Conservation (phyloP, 345 rosid species). For the Firmiana major region DNA sequence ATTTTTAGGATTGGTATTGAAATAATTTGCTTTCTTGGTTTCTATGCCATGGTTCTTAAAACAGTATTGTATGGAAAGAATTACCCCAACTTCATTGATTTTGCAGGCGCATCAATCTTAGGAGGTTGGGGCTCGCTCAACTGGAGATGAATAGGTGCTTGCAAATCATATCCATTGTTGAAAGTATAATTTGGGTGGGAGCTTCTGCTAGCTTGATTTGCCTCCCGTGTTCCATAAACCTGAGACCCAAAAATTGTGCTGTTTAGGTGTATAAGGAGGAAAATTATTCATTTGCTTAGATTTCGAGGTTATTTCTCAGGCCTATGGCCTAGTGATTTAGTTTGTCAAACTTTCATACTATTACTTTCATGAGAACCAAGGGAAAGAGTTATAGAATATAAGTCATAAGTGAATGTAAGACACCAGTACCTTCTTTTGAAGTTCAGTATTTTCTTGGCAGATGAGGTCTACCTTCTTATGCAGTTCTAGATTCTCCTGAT, state of each 20-base stretch:
- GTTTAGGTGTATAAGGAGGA: not conserved
- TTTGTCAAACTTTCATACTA: not conserved
- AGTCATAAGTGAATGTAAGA: not conserved
- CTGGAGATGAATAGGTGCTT: constrained; percentile 37
- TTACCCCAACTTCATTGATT: constrained; percentile 42
- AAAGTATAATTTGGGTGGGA: constrained; percentile 21
- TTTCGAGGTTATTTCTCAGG: not conserved
- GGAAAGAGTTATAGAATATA: not conserved
- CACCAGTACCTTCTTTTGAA: constrained; percentile 50
- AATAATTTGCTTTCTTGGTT: constrained; percentile 1
- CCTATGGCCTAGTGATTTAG: not conserved
- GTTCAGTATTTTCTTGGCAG: constrained; percentile 48
- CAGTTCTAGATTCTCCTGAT: constrained; percentile 57
- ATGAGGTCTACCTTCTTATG: constrained; percentile 43
- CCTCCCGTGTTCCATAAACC: constrained; percentile 30
- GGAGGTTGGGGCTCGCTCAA: constrained; percentile 47
- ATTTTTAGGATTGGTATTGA: constrained; percentile 6
- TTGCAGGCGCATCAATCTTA: constrained; percentile 25
- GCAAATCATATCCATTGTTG: constrained; percentile 31
- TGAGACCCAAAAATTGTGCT: constrained; percentile 9
- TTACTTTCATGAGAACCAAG: not conserved
- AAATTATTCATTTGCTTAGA: not conserved
- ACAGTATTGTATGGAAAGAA: not conserved
- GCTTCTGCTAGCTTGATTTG: constrained; percentile 20
- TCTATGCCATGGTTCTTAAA: not conserved